Base-by-base conservation (phyloP, 257 asterid genomes). In the Penstemon newberryi region DNA sequence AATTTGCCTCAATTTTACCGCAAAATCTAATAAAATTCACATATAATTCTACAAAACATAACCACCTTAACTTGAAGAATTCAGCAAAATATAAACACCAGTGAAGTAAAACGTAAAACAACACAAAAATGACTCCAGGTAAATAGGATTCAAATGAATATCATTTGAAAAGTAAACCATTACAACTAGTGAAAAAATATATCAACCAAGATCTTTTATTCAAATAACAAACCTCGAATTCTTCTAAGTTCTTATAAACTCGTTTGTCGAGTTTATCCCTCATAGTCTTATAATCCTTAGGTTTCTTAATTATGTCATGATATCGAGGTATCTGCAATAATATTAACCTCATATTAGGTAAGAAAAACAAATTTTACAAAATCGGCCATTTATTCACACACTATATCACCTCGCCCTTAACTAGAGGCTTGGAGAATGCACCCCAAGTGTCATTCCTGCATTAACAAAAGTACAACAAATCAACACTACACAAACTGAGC, bases 361-460 rank as follows among this genome's bases (percentile, higher is more conserved):
- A 73, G 6, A 55, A 15, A 45, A 73, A n/a, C 56, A 13, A 71
- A 38, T 42, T 37, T 25, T n/a, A 25, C 33, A 33, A 40, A 25
- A 7, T 36, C 65, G 67, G 19, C 38, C n/a, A 39, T 33, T 1
- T 38, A 25, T 47, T 13, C 51, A 77, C 33, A 72, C 0, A 15
- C 18, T 64, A 9, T 63, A 67, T 71, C 73, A 91, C 98, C 96
- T 94, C 99, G 53, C 85, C 71, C 37, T 88, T 73, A 86, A 89
- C 98, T 73, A 91, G 96, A 11, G 98, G 90, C 77, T 94, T 96
- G 4, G 99, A 91, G 77, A 89, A 94, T 7, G 84, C 99, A 25
- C 98, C 98, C 46, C 85, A 83, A 67, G 88, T 85, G 65, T 94
- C 99, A 89, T 91, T 94, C 90, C 99, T 94, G 85, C 81, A 89